Percentiles rank a stretch among this genome's conserved stretches.
phyloP scores from a whole-genome alignment of 202 grass and related monocot genomes.

The Panicum hallii region DNA sequence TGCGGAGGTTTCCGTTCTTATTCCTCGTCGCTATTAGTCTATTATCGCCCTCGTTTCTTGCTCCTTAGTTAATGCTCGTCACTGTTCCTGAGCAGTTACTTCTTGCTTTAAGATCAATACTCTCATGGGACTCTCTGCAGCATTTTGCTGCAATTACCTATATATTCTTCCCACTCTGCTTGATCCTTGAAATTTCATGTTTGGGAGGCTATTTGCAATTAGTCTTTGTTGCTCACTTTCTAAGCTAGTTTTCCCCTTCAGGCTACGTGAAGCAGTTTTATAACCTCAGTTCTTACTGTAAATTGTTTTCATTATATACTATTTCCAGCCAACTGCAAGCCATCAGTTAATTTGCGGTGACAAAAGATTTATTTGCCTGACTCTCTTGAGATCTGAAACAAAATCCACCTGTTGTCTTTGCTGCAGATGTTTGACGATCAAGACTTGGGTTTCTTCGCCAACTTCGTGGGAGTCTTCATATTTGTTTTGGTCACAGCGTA shows the following conservation, averaged over 20 bases:
- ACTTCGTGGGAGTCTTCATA: slow-evolving; percentile 86
- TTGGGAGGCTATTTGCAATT: neutral
- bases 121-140: neutral
- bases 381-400: slow-evolving; percentile 13
- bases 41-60: neutral
- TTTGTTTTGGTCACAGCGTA: slow-evolving; percentile 77
- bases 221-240: neutral
- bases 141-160: neutral
- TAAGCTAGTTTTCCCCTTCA: neutral
- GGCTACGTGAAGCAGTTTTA: neutral
- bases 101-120: neutral
- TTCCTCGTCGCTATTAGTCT: neutral
- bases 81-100: neutral
- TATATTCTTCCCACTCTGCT: neutral
- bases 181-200: slow-evolving; percentile 7
- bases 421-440: slow-evolving; percentile 95
- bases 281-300: neutral
- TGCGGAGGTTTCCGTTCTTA: neutral
- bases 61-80: neutral
- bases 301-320: neutral
- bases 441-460: slow-evolving; percentile 90
- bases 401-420: neutral
- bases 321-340: neutral
- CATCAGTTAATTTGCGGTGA: neutral
- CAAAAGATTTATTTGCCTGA: neutral